Base-by-base conservation (phyloP, 163 green algal genomes). In the Coccomyxa subellipsoidea region DNA sequence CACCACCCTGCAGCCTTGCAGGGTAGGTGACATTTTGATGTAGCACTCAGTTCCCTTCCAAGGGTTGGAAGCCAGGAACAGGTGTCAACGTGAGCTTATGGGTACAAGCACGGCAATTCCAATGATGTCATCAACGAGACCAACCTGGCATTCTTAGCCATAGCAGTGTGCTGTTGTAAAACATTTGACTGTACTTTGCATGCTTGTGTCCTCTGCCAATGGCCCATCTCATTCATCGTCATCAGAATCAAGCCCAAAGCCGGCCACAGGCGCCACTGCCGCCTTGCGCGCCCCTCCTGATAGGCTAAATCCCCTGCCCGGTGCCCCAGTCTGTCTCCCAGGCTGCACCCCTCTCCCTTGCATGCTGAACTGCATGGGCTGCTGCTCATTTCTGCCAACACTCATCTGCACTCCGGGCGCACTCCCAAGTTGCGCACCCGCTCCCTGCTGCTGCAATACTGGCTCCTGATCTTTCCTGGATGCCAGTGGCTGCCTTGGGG, bases 201-300 rank as follows among this genome's bases (percentile, higher is more conserved):
- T 54, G 40, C 40, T 23, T 54, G 40, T 23, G 40, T 54, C 47
- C 21, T 59, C 21, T 23, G 47, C 47, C 21, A 21, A 12, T 27
- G 21, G 21, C 47, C 21, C 47, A 12, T 18, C 21, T 73, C 66
- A 73, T n/a, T 73, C 66, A 32, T 73, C 66, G 8, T 73, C 66
- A 73, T 73, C 66, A 18, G 66, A 73, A 34, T 73, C 66, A 32
- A 73, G 29, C n/a, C 66, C 66, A 73, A 73, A 73, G 66, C 66
- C 66, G 32, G 66, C 66, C 66, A 73, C 66, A 36, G 31, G 66
- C 5, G 27, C n/a, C 21, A 73, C 66, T 36, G 66, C 21, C 66
- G 66, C 66, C 27, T 73, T 73, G 29, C 66, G 27, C 47, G 18
- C 12, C 18, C 47, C 47, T 73, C 29, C n/a, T 34, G 66, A 73